phyloP scores from a whole-genome alignment of 371 early-diverging fungal genomes.

The Mortierella sp. region DNA sequence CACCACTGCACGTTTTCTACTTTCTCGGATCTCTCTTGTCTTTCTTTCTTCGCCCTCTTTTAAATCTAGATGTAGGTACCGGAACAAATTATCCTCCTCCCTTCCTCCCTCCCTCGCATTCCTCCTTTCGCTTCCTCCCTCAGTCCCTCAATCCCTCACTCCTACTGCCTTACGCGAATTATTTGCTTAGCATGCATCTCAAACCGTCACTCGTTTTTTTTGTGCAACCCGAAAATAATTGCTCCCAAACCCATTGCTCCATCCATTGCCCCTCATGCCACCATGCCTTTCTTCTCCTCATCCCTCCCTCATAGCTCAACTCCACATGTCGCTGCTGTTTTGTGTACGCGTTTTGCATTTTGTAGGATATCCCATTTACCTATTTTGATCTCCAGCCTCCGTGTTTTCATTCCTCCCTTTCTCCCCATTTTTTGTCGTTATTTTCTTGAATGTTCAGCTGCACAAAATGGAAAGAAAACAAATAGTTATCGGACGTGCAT shows the following conservation, averaged over 20 bases:
- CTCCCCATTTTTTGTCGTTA: background rate
- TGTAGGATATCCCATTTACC: background rate
- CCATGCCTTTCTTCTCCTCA: background rate
- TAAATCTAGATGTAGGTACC: background rate
- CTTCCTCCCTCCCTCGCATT: too few relatives aligned
- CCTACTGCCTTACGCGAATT: background rate
- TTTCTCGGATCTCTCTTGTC: background rate
- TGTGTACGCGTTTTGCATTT: constrained; percentile 1
- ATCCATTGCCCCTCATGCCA: background rate
- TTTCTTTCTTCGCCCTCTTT: background rate
- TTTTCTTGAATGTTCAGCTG: constrained; percentile 2
- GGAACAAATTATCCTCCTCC: background rate
- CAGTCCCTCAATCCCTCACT: background rate
- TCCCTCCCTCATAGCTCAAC: background rate
- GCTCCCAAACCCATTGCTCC: background rate
- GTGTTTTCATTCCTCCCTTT: background rate
- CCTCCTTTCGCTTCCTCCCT: background rate
- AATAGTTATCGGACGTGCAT: background rate
- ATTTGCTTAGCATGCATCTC: background rate
- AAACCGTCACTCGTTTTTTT: background rate
- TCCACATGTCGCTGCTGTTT: background rate
- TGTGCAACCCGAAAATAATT: background rate
- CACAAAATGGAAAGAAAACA: background rate
- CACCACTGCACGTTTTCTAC: background rate
- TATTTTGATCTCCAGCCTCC: background rate